Evolutionary conservation across 2,329 filamentous ascomycete genomes (phyloP), one percentile per base, ranked within the genome.

Genomic region (Drechmeria coniospora): DNA sequence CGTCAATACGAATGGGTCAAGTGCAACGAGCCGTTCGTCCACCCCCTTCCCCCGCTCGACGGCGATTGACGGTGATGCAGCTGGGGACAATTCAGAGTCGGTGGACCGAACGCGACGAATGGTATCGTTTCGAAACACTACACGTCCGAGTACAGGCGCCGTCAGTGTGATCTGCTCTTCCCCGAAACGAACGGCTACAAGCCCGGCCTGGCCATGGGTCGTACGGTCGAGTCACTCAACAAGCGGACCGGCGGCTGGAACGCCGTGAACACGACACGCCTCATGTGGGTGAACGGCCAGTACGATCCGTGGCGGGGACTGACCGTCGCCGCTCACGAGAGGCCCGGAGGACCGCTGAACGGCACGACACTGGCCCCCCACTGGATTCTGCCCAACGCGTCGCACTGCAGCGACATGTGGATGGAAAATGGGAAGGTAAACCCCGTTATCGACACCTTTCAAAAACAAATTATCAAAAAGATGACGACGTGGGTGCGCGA

Each of bases 1-100:
- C 49, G 66, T 0, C 65, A 70, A 34, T 76, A 68, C 68, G 43
- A 54, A 6, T 76, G 70, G 69, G 59, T 73, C 47, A 53, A 61
- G 2, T 75, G 72, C 54, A 74, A 75, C 41, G 66, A 75, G 43
- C 68, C 70, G 39, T 43, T 35, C 25, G n/a, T 62, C 68, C 11
- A 7, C 21, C 23, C n/a, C 4, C 30, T 10, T 6, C 68, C 60
- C 3, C 15, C 14, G 8, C 23, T n/a, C n/a, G n/a, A n/a, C 11
- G 25, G 12, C 4, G 10, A 8, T 11, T 8, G 5, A 11, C 14
- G 10, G n/a, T 17, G 14, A 16, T 11, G 21, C 28, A 37, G 39
- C 24, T 34, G 47, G 33, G 45, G 39, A 34, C 40, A 26, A 19
- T 37, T 32, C 24, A 29, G 32, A 17, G 23, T 12, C 6, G 30